A percentile compares a stretch with the other conserved stretches of the same genome.
Conservation (phyloP, 768 basidiomycete species). For the Termitomyces sp. region DNA sequence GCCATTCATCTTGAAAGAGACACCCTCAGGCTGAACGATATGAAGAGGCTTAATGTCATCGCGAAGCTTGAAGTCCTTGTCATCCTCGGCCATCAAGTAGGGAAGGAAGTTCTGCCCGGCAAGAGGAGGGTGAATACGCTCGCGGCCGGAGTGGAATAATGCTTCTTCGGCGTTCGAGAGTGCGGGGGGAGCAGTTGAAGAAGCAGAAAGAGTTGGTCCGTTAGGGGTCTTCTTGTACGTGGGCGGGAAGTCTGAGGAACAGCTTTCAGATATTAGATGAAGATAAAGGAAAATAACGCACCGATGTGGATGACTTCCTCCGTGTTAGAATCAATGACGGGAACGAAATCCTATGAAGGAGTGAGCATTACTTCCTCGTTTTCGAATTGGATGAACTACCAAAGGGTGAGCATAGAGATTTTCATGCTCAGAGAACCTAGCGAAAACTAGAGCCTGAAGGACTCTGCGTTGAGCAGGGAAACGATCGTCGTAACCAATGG, state of each 20-base stretch:
- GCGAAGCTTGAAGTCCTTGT: too few relatives aligned
- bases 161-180: conserved; percentile 42
- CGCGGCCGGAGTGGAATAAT: conserved; percentile 51
- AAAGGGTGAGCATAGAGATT: too few relatives aligned
- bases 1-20: too few relatives aligned
- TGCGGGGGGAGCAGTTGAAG: conserved; percentile 42
- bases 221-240: too few relatives aligned
- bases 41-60: too few relatives aligned
- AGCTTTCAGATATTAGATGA: conserved; percentile 3
- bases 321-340: conserved; percentile 68
- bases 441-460: conserved; percentile 80
- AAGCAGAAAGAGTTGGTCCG: conserved; percentile 37
- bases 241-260: conserved; percentile 69
- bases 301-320: conserved; percentile 78
- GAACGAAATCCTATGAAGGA: conserved; percentile 63
- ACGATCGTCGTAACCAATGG: conserved; percentile 86
- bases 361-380: conserved; percentile 10
- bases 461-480: conserved; percentile 69
- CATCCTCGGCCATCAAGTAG: too few relatives aligned
- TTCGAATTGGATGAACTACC: conserved; percentile 34
- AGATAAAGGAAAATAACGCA: conserved; percentile 14
- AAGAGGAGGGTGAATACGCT: conserved; percentile 74
- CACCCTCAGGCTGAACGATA: too few relatives aligned
- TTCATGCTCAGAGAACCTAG: conserved; percentile 72
- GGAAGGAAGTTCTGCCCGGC: conserved; percentile 78